These are phyloP conservation scores for Chrysosporium keratinophilum DNA, from an alignment of 2,329 filamentous ascomycete genomes.

Conservation along the genomic window DNA sequence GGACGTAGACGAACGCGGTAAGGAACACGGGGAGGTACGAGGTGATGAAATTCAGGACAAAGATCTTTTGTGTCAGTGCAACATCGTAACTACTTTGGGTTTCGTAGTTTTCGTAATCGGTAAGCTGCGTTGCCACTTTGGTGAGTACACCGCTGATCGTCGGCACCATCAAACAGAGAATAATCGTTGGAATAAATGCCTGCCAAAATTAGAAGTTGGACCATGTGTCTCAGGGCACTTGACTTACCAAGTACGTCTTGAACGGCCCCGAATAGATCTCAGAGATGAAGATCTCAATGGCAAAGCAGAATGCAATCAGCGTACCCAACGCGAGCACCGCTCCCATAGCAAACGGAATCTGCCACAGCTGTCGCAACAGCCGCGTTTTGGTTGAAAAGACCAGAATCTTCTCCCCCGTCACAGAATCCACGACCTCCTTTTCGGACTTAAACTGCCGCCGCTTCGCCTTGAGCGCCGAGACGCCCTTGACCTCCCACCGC, in stretches of 20 bases:
- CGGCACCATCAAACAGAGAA: conserved; percentile 73
- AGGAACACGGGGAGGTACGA: conserved; percentile 88
- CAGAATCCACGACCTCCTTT: conserved; percentile 61
- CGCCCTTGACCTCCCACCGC: conserved; percentile 78
- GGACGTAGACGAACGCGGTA: conserved; percentile 88
- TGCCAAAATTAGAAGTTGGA: conserved; percentile 29
- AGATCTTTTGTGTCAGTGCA: conserved; percentile 82
- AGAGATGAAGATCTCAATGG: conserved; percentile 88
- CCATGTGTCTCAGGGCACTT: background rate
- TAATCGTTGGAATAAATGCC: conserved; percentile 78
- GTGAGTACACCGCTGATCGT: conserved; percentile 67
- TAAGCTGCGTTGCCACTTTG: conserved; percentile 63
- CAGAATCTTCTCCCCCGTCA: conserved; percentile 68
- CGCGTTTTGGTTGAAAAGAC: conserved; percentile 68
- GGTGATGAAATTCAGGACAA: conserved; percentile 92
- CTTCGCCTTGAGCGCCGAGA: conserved; percentile 68
- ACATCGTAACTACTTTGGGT: conserved; percentile 74
- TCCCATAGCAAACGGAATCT: conserved; percentile 72
- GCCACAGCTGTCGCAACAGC: conserved; percentile 63
- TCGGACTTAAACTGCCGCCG: conserved; percentile 72
- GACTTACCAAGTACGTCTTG: conserved; percentile 66
- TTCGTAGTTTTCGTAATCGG: conserved; percentile 82
- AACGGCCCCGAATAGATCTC: conserved; percentile 86
- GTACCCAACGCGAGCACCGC: conserved; percentile 64
- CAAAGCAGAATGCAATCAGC: conserved; percentile 77